phyloP scores from a whole-genome alignment of 1,139 yeast genomes.

The Candida tunisiensis region DNA sequence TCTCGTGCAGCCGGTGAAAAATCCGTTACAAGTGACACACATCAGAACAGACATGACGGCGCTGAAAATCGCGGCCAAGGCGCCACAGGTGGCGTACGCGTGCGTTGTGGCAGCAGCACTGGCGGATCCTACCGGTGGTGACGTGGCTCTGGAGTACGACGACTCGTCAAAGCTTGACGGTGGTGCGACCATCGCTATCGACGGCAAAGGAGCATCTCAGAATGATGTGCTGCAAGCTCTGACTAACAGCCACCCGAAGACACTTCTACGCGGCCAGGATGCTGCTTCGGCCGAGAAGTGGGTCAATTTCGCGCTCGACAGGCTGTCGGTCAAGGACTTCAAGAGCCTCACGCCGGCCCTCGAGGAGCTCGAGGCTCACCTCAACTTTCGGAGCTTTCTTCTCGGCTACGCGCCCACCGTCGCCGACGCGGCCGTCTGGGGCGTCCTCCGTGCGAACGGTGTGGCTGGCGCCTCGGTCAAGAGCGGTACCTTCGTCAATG shows the following conservation, averaged over 20 bases:
- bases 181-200: constrained; percentile 13
- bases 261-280: constrained; percentile 10
- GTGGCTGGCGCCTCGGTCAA: constrained; percentile 83
- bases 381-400: constrained; percentile 71
- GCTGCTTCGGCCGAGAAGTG: constrained; percentile 27
- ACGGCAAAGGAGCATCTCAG: constrained; percentile 27
- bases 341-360: constrained; percentile 64
- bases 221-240: constrained; percentile 28
- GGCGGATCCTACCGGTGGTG: constrained; percentile 36
- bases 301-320: constrained; percentile 51
- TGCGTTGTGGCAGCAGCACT: constrained; percentile 63
- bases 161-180: constrained; percentile 32
- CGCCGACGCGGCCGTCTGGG: constrained; percentile 88
- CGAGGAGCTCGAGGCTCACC: constrained; percentile 65
- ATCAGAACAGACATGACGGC: too few relatives aligned
- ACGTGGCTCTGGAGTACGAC: constrained; percentile 42
- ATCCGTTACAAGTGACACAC: too few relatives aligned
- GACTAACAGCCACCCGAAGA: constrained; percentile 23
- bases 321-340: constrained; percentile 71
- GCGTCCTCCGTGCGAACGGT: constrained; percentile 82
- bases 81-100: constrained; percentile 69
- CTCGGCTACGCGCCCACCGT: constrained; percentile 48
- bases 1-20: too few relatives aligned
- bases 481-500: constrained; percentile 66
- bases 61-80: constrained; percentile 70